phyloP scores from a whole-genome alignment of 1,284 basidiomycete genomes.

The Acaromyces ingoldii region DNA sequence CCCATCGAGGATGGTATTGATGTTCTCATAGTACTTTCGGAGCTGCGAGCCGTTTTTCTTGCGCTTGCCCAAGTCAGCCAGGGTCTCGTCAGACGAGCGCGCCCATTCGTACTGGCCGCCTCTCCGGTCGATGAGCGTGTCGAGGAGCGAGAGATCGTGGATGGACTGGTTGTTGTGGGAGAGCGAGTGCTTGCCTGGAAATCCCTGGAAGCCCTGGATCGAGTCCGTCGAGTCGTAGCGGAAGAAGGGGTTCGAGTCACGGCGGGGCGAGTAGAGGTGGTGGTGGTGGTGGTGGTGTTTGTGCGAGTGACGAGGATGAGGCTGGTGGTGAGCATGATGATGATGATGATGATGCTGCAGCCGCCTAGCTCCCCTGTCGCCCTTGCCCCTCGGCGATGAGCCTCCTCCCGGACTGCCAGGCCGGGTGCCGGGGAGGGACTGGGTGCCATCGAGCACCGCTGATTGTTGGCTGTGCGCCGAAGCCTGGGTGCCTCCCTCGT shows the following conservation, averaged over 20 bases:
- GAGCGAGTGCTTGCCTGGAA: conserved; percentile 7
- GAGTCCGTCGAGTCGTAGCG: not conserved
- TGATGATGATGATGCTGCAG: not conserved
- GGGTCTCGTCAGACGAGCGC: conserved; percentile 17
- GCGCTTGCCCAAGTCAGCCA: conserved; percentile 20
- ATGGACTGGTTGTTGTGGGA: conserved; percentile 15
- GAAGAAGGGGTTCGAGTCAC: not conserved
- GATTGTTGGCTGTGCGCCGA: too few species aligned
- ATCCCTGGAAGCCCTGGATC: too few species aligned
- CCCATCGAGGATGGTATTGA: conserved; percentile 43
- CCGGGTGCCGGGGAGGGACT: too few species aligned
- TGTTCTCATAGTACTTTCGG: conserved; percentile 36
- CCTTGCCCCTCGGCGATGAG: too few species aligned
- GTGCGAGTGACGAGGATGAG: too few species aligned
- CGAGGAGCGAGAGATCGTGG: conserved; percentile 13
- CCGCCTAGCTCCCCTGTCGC: too few species aligned
- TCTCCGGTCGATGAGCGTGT: conserved; percentile 13
- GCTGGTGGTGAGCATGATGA: too few species aligned
- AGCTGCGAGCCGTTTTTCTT: conserved; percentile 19
- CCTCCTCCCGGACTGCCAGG: too few species aligned
- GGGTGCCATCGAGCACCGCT: too few species aligned
- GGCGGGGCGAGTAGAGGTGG: conserved; percentile 1
- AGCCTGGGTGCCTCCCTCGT: too few species aligned
- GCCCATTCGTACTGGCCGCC: conserved; percentile 20
- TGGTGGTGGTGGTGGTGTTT: not conserved